Evolutionary conservation across 371 early-diverging fungal species (phyloP).

Genomic region (Mucor saturninus): DNA sequence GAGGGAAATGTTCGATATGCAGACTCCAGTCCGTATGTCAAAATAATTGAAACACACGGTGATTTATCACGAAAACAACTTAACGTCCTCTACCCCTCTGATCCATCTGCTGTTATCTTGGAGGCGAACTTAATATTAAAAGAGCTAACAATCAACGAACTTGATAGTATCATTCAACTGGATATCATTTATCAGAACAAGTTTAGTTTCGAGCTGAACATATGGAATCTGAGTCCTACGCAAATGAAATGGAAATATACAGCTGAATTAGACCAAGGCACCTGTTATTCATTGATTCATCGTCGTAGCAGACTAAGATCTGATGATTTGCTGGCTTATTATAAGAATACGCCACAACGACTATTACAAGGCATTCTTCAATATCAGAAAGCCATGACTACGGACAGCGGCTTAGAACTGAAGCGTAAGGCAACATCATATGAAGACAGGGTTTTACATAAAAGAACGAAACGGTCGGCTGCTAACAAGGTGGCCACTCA

Average conservation of each 20-base stretch:
- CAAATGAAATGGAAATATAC: background rate
- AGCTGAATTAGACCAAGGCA: background rate
- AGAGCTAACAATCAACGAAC: background rate
- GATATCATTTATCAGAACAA: background rate
- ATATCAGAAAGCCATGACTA: background rate
- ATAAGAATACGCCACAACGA: constrained; percentile 6
- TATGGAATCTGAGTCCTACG: constrained; percentile 5
- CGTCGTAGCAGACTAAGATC: background rate
- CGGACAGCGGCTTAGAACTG: background rate
- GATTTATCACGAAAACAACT: constrained; percentile 12
- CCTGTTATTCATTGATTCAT: background rate
- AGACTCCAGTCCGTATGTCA: constrained; percentile 9
- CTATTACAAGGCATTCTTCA: background rate
- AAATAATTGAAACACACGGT: constrained; percentile 12
- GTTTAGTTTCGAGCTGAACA: constrained; percentile 2
- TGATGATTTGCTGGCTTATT: background rate
- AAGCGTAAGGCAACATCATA: background rate
- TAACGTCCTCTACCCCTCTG: constrained; percentile 7
- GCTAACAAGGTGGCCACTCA: no score
- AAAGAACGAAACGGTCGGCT: no score
- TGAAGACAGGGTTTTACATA: background rate
- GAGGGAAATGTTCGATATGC: background rate
- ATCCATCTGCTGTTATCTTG: background rate
- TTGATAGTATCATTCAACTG: constrained; percentile 2
- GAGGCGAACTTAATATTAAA: constrained; percentile 2